A percentile compares a stretch with the other conserved stretches of the same genome.
These are phyloP conservation scores for Closterium sp. DNA, from an alignment of 139 green algal genomes.

Conservation along the genomic window DNA sequence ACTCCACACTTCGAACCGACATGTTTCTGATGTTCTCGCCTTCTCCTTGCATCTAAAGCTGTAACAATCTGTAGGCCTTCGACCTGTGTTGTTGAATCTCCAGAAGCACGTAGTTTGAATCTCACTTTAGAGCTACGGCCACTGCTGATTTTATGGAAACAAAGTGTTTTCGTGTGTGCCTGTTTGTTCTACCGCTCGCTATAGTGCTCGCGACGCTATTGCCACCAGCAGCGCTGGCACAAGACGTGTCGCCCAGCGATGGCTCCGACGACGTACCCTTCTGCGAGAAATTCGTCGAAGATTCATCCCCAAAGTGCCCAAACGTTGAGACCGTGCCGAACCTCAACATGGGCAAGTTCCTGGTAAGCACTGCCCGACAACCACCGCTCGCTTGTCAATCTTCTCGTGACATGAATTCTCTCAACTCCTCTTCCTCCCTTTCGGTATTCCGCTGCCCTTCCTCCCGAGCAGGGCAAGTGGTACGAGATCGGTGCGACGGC, in stretches of 20 bases:
- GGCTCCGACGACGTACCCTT: not conserved
- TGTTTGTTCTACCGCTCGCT: not conserved
- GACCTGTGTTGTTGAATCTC: too few relatives aligned
- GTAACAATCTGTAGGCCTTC: too few relatives aligned
- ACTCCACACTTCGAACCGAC: too few relatives aligned
- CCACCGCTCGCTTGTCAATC: not conserved
- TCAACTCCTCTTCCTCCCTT: not conserved
- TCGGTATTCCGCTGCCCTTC: too few relatives aligned
- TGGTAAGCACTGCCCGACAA: not conserved
- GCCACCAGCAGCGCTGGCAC: not conserved
- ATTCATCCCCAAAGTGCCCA: not conserved
- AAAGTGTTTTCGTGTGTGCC: not conserved
- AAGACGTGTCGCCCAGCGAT: not conserved
- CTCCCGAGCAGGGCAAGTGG: not conserved
- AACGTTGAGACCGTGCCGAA: not conserved
- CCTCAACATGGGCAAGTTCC: not conserved
- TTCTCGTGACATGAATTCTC: not conserved
- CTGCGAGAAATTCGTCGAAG: not conserved
- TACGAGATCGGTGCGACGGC: not conserved
- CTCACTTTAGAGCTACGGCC: too few relatives aligned
- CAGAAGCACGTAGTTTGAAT: too few relatives aligned
- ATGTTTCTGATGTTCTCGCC: too few relatives aligned
- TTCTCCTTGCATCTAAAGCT: too few relatives aligned
- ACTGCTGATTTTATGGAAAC: not conserved
- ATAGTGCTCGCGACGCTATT: not conserved